Evolutionary conservation across 2,329 filamentous ascomycete genomes (phyloP).

Genomic region (Fusarium abutilonis): DNA sequence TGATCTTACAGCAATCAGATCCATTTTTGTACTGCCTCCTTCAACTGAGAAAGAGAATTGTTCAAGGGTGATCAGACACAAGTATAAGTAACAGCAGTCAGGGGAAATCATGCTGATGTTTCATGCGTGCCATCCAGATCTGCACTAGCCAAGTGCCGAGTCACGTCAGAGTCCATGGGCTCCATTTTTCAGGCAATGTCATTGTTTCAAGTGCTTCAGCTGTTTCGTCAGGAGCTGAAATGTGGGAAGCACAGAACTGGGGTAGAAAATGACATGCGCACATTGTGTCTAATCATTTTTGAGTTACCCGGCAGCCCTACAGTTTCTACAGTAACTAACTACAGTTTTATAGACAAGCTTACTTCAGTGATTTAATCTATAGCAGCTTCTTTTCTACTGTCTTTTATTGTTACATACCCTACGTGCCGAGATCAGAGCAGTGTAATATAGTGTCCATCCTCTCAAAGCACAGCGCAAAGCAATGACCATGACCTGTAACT

Average conservation of each 20-base stretch:
- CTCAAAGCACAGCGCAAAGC: no score
- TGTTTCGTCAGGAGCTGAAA: not conserved
- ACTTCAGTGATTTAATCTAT: no score
- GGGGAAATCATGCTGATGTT: not conserved
- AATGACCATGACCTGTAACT: no score
- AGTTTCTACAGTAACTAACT: no score
- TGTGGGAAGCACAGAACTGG: not conserved
- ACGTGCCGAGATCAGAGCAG: no score
- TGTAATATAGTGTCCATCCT: no score
- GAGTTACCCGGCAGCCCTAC: no score
- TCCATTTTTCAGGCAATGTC: not conserved
- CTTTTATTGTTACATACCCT: no score
- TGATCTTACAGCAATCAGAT: not conserved
- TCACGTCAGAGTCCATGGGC: not conserved
- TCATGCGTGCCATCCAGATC: no score
- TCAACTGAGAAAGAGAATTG: not conserved
- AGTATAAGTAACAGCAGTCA: not conserved
- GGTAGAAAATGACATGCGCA: not conserved
- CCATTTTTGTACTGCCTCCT: not conserved
- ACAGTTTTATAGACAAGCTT: no score
- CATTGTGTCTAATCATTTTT: no score
- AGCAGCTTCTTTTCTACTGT: no score
- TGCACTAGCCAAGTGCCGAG: not conserved
- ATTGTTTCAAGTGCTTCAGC: conserved; percentile 6
- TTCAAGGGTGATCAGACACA: not conserved